Evolutionary conservation across 73 alveolate genomes (phyloP).

Genomic region (Uronychia setigera): DNA sequence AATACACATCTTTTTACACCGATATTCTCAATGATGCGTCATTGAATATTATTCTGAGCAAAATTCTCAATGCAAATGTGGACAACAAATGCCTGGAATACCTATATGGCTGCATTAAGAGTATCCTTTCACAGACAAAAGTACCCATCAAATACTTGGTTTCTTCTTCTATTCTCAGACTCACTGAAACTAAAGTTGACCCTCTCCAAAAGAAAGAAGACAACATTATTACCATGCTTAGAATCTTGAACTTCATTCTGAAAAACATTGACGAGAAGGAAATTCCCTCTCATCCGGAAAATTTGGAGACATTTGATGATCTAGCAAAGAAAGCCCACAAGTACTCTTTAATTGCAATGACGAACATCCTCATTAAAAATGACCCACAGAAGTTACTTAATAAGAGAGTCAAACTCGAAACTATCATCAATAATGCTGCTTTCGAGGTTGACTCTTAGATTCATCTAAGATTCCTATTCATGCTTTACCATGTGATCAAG

Average conservation of each 20-base stretch:
- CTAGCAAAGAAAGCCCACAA: slow-evolving; percentile 37
- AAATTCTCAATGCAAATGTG: slow-evolving; percentile 21
- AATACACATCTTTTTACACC: slow-evolving; percentile 42
- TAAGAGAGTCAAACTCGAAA: slow-evolving; percentile 12
- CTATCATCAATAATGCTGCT: slow-evolving; percentile 22
- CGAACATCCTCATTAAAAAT: slow-evolving; percentile 41
- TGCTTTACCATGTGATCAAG: slow-evolving; percentile 33
- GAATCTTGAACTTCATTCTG: slow-evolving; percentile 18
- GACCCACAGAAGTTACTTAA: slow-evolving; percentile 26
- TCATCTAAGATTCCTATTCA: slow-evolving; percentile 33
- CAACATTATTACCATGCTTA: slow-evolving; percentile 11
- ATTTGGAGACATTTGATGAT: slow-evolving; percentile 25
- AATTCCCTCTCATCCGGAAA: slow-evolving; percentile 11
- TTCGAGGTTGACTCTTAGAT: slow-evolving; percentile 44
- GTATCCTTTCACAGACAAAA: slow-evolving; percentile 37
- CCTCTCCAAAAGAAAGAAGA: slow-evolving; percentile 12
- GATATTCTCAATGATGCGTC: slow-evolving; percentile 54
- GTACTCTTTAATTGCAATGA: slow-evolving; percentile 47
- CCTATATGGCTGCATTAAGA: slow-evolving; percentile 28
- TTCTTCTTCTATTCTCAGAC: slow-evolving; percentile 30
- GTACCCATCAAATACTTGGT: slow-evolving; percentile 47
- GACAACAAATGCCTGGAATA: slow-evolving; percentile 44
- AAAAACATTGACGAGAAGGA: slow-evolving; percentile 21
- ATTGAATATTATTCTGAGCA: slow-evolving; percentile 19
- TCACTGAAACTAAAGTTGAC: slow-evolving; percentile 37